Base-by-base conservation (phyloP, 2,329 filamentous ascomycete species). In the Emergomyces orientalis region DNA sequence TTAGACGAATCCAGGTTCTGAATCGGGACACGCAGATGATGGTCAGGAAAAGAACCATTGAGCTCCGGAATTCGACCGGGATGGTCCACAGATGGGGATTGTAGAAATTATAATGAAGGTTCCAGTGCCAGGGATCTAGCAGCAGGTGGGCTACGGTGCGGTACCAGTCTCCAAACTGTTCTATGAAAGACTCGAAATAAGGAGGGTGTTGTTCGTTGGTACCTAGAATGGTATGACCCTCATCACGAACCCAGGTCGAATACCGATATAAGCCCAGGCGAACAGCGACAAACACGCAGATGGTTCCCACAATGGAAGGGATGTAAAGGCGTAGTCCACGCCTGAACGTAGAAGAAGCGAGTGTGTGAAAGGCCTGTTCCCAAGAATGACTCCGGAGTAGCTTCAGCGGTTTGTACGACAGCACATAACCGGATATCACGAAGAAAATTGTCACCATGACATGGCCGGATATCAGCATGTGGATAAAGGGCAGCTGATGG, bases 401-500 rank as follows among this genome's bases (percentile, higher is more conserved):
- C 64, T 74, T 78, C 63, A 77, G 63, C 5, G 75, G 75, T 63
- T 76, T 76, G 63, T 75, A 75, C 34, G 76, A 77, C 47, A 80
- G 71, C 17, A 78, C 77, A 64, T 80, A 80, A 63, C 78, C 78
- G 13, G 77, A 79, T 43, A 80, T 74, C 41, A 80, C 76, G 66
- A 80, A 80, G 69, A 80, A 80, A 41, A 79, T 75, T 55, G 74
- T 73, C 17, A 80, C 78, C 77, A 78, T 78, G 64, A 79, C 75
- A 65, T 79, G 77, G 32, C 78, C 78, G 0, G 77, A 76, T 62
- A 77, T 75, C 37, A 78, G 66, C 66, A 78, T 69, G 55, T 78
- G 76, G 27, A 78, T 60, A 63, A 78, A 70, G 13, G 77, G 77
- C 4, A 77, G 67, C 64, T 78, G 76, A 60, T 76, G 72, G 17